Conservation (phyloP, 768 basidiomycete species). For the Suillus alpinus region DNA sequence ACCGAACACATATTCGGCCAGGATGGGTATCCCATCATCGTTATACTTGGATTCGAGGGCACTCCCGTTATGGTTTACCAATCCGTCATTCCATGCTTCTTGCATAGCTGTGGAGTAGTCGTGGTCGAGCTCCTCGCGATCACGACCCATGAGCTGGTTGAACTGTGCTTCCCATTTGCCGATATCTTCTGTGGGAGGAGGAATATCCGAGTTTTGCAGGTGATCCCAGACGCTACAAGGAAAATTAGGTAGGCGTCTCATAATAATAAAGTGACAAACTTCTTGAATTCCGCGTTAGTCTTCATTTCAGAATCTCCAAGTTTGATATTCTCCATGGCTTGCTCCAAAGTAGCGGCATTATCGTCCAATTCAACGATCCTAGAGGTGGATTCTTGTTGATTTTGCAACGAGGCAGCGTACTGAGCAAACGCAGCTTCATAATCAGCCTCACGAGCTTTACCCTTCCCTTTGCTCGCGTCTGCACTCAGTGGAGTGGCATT, state of each 20-base stretch:
- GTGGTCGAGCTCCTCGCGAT: constrained; percentile 62
- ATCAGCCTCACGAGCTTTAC: constrained; percentile 73
- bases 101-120: constrained; percentile 65
- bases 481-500: constrained; percentile 21
- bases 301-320: constrained; percentile 30
- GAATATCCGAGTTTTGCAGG: constrained; percentile 54
- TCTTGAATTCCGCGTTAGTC: constrained; percentile 45
- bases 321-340: constrained; percentile 33
- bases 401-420: constrained; percentile 50
- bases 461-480: constrained; percentile 59
- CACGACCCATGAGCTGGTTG: constrained; percentile 68
- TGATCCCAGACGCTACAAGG: constrained; percentile 61
- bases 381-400: constrained; percentile 39
- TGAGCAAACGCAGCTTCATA: constrained; percentile 86
- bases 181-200: constrained; percentile 60
- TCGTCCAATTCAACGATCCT: constrained; percentile 56
- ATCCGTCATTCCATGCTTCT: constrained; percentile 58
- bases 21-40: constrained; percentile 72
- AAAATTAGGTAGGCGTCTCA: constrained; percentile 5
- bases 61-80: constrained; percentile 42
- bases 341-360: constrained; percentile 36
- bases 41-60: constrained; percentile 49
- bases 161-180: constrained; percentile 85
- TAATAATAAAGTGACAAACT: constrained; percentile 37
- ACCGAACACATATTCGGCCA: constrained; percentile 79